These are phyloP conservation scores for Russula sp. DNA, from an alignment of 768 basidiomycete genomes.

Conservation along the genomic window DNA sequence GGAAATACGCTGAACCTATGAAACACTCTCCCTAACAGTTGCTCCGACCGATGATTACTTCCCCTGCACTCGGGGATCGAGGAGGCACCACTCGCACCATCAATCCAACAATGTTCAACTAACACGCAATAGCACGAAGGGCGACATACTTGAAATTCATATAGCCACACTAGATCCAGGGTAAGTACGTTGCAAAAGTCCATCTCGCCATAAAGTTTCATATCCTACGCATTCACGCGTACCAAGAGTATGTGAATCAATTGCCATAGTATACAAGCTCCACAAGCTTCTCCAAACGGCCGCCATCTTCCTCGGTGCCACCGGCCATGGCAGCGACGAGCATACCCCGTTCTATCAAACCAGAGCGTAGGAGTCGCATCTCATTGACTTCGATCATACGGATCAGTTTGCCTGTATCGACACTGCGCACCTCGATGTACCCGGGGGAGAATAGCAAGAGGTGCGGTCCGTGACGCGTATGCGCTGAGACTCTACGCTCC, in stretches of 20 bases:
- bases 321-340: not conserved
- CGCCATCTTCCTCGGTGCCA: not conserved
- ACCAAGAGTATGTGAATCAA: constrained; percentile 27
- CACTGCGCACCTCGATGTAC: not conserved
- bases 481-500: not conserved
- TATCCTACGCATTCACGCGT: constrained; percentile 14
- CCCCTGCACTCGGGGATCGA: no score
- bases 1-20: not conserved
- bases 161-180: no score
- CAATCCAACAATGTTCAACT: not conserved
- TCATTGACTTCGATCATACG: not conserved
- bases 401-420: not conserved
- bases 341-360: not conserved
- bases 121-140: no score
- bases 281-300: constrained; percentile 22
- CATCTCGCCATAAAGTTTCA: not conserved
- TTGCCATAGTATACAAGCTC: constrained; percentile 63
- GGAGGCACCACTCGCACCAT: not conserved
- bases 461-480: not conserved
- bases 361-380: not conserved
- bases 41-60: no score
- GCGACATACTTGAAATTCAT: not conserved
- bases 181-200: not conserved
- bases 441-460: not conserved
- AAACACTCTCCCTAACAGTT: no score